A percentile compares a stretch with the other conserved stretches of the same genome.
Conservation (phyloP, 805 yeast species). For the Kodamaea kaohsiungensis region DNA sequence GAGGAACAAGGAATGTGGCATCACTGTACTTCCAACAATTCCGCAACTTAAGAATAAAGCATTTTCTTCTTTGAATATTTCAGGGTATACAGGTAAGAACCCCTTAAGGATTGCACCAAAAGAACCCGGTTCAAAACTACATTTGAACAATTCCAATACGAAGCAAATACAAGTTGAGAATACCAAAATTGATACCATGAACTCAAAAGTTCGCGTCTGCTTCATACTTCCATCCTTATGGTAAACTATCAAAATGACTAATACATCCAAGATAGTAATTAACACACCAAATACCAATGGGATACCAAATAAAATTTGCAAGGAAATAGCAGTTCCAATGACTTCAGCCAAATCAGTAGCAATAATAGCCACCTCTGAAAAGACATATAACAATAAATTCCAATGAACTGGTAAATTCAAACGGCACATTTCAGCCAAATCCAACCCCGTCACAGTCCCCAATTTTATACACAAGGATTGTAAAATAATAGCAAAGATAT, state of each 20-base stretch:
- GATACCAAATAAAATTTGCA: conserved; percentile 71
- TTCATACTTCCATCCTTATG: conserved; percentile 72
- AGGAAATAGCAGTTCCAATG: conserved; percentile 87
- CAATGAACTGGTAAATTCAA: conserved; percentile 66
- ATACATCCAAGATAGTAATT: conserved; percentile 78
- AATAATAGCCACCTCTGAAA: conserved; percentile 84
- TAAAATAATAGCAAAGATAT: conserved; percentile 77
- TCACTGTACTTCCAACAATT: conserved; percentile 48
- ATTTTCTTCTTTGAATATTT: conserved; percentile 33
- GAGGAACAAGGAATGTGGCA: conserved; percentile 47
- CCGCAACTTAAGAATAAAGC: conserved; percentile 47
- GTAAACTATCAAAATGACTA: conserved; percentile 76
- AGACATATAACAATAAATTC: conserved; percentile 60
- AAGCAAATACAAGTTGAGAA: conserved; percentile 76
- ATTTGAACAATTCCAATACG: conserved; percentile 61
- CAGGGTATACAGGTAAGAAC: conserved; percentile 56
- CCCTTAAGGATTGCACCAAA: conserved; percentile 59
- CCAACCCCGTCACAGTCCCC: conserved; percentile 88
- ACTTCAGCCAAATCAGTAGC: conserved; percentile 95
- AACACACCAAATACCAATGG: conserved; percentile 77
- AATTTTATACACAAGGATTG: conserved; percentile 83
- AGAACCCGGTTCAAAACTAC: conserved; percentile 52
- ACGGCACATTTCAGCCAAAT: conserved; percentile 82
- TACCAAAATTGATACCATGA: conserved; percentile 70
- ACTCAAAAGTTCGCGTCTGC: conserved; percentile 75